Percentiles rank a stretch among this genome's conserved stretches.
Evolutionary conservation across 2,329 filamentous ascomycete species (phyloP).

Genomic region (Zalaria obscura): DNA sequence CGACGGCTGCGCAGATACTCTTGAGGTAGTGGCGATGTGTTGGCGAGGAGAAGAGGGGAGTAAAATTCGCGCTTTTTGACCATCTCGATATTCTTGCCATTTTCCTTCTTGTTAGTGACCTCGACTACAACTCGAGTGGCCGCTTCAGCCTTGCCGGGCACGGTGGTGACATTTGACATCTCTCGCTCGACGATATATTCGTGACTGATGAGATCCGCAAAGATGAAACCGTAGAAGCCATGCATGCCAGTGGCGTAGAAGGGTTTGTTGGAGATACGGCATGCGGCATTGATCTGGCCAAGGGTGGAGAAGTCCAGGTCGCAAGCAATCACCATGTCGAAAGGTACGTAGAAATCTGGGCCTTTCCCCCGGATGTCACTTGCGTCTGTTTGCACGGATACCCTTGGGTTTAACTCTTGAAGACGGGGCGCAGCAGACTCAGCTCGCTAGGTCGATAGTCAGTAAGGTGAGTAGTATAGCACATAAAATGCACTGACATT

Average conservation of each 20-base stretch:
- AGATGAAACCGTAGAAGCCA: constrained; percentile 89
- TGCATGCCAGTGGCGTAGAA: constrained; percentile 85
- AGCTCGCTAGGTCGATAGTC: constrained; percentile 44
- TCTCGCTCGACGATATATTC: constrained; percentile 80
- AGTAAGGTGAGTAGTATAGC: constrained; percentile 4
- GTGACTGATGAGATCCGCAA: constrained; percentile 82
- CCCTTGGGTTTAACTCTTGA: constrained; percentile 78
- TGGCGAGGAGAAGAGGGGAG: constrained; percentile 75
- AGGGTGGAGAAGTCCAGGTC: constrained; percentile 66
- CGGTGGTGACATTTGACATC: constrained; percentile 55
- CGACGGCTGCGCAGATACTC: constrained; percentile 58
- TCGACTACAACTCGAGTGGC: constrained; percentile 62
- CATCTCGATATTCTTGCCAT: constrained; percentile 58
- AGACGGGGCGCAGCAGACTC: constrained; percentile 65
- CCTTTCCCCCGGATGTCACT: constrained; percentile 53
- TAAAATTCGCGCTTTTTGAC: constrained; percentile 89
- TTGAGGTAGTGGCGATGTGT: constrained; percentile 54
- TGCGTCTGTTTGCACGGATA: constrained; percentile 55
- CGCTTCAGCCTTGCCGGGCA: constrained; percentile 43
- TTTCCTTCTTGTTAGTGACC: constrained; percentile 54
- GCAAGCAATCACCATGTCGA: constrained; percentile 79
- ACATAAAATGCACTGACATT: constrained; percentile 36
- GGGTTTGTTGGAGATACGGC: constrained; percentile 59
- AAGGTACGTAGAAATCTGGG: constrained; percentile 61
- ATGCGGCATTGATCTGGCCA: constrained; percentile 71